Conservation (phyloP, 139 green algal species). For the Diplosphaera chodatii region DNA sequence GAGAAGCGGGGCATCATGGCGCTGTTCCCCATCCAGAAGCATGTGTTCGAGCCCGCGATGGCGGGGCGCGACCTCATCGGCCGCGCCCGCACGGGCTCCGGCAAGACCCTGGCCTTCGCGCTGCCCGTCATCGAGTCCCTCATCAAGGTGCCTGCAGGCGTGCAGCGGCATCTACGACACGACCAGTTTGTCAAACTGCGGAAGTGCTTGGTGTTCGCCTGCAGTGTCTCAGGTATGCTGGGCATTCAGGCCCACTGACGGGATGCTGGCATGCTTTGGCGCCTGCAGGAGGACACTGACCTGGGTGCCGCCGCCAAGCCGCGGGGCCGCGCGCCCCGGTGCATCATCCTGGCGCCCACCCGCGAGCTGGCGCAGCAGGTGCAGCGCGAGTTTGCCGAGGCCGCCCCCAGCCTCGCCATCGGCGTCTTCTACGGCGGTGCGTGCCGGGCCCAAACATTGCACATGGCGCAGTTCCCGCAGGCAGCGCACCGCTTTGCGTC, state of each 20-base stretch:
- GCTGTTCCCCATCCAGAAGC: slow-evolving; percentile 83
- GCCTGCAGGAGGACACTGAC: slow-evolving; percentile 11
- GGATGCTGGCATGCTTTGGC: too few relatives aligned
- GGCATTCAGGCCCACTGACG: too few relatives aligned
- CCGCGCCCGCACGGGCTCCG: slow-evolving; percentile 88
- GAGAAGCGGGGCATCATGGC: slow-evolving; percentile 55
- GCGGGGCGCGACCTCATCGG: slow-evolving; percentile 86
- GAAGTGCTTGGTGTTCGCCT: too few relatives aligned
- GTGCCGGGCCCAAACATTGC: too few relatives aligned
- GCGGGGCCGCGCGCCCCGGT: slow-evolving; percentile 51
- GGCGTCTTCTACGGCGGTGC: slow-evolving; percentile 83
- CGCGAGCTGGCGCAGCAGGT: slow-evolving; percentile 98
- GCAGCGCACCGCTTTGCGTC: too few relatives aligned
- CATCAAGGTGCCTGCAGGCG: slow-evolving; percentile 35
- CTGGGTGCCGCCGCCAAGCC: neutral
- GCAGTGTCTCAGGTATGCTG: too few relatives aligned
- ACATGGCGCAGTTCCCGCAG: too few relatives aligned
- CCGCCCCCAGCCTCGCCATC: slow-evolving; percentile 56
- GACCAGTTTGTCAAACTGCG: too few relatives aligned
- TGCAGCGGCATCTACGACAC: neutral
- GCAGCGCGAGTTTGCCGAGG: slow-evolving; percentile 82
- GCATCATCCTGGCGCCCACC: slow-evolving; percentile 91
- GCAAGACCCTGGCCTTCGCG: slow-evolving; percentile 98
- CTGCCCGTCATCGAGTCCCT: slow-evolving; percentile 92
- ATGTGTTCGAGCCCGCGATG: slow-evolving; percentile 42